phyloP scores from a whole-genome alignment of 306 rosid species.

The Lathyrus oleraceus region DNA sequence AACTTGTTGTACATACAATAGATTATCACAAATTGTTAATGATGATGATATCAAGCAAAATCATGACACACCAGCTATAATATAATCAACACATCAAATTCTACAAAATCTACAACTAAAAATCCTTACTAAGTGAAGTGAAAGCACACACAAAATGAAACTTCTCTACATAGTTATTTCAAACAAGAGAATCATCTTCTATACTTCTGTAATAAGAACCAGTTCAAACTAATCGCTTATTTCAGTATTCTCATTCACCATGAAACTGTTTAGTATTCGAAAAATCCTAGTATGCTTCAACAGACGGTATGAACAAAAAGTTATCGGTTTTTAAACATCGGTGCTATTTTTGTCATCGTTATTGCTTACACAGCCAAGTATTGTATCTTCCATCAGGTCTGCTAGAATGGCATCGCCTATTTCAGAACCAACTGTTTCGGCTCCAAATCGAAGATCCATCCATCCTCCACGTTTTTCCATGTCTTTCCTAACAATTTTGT shows the following conservation, averaged over 20 bases:
- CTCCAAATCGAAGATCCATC: constrained; percentile 73
- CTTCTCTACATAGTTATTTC: constrained; percentile 24
- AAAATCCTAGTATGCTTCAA: constrained; percentile 15
- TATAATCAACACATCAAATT: constrained; percentile 50
- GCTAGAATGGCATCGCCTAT: constrained; percentile 74
- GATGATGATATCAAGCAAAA: constrained; percentile 46
- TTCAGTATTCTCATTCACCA: constrained; percentile 28
- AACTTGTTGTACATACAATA: constrained; percentile 30
- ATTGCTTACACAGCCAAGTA: constrained; percentile 50
- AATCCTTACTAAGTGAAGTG: constrained; percentile 11
- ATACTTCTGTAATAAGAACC: constrained; percentile 37
- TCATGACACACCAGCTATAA: constrained; percentile 50
- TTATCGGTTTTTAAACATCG: constrained; percentile 38
- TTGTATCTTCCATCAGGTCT: constrained; percentile 70
- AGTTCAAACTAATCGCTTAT: constrained; percentile 38
- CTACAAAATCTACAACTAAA: constrained; percentile 48
- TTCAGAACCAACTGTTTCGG: constrained; percentile 66
- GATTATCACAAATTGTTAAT: constrained; percentile 24
- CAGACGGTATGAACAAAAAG: constrained; percentile 29
- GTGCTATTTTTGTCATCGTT: constrained; percentile 35
- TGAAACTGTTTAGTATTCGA: constrained; percentile 31
- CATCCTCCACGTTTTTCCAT: constrained; percentile 66
- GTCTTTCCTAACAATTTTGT: constrained; percentile 81
- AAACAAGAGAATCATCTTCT: constrained; percentile 38
- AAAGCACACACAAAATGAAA: constrained; percentile 24